Evolutionary conservation across 208 protist species (phyloP).

Genomic region (Trypanosoma caninum): DNA sequence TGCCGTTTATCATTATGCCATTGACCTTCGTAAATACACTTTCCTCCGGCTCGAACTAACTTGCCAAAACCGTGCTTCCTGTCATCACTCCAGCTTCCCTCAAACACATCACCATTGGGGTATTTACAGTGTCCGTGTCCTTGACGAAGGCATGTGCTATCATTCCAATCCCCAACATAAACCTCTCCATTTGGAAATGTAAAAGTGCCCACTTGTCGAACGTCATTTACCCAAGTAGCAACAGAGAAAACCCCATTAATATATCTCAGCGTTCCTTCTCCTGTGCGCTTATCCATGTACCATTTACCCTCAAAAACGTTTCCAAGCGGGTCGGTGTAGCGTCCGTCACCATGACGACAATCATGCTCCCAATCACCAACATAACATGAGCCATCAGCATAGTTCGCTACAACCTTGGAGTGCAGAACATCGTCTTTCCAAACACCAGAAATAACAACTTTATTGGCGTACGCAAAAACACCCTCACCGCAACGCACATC

Average conservation of each 20-base stretch:
- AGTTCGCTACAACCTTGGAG: slow-evolving; percentile 43
- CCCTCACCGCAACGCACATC: slow-evolving; percentile 45
- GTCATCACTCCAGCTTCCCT: slow-evolving; percentile 71
- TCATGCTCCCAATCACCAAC: slow-evolving; percentile 55
- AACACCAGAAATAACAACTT: slow-evolving; percentile 35
- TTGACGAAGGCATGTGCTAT: slow-evolving; percentile 37
- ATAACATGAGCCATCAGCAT: slow-evolving; percentile 69
- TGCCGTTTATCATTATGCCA: slow-evolving; percentile 63
- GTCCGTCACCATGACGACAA: slow-evolving; percentile 56
- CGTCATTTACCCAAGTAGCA: slow-evolving; percentile 57
- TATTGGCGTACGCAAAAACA: slow-evolving; percentile 41
- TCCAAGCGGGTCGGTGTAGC: slow-evolving; percentile 33
- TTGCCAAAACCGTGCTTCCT: slow-evolving; percentile 60
- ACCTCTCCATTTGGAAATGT: slow-evolving; percentile 76
- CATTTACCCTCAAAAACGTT: slow-evolving; percentile 68
- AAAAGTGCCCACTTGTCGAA: slow-evolving; percentile 48
- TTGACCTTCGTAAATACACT: slow-evolving; percentile 64
- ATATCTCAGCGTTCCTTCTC: slow-evolving; percentile 50
- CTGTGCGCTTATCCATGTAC: slow-evolving; percentile 50
- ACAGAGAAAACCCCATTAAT: slow-evolving; percentile 59
- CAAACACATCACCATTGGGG: slow-evolving; percentile 73
- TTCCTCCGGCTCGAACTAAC: slow-evolving; percentile 20
- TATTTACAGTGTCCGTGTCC: slow-evolving; percentile 74
- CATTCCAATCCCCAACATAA: slow-evolving; percentile 72
- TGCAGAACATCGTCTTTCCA: slow-evolving; percentile 47